These are phyloP conservation scores for Poa annua DNA, from an alignment of 176 grass and related monocot genomes.

Conservation along the genomic window DNA sequence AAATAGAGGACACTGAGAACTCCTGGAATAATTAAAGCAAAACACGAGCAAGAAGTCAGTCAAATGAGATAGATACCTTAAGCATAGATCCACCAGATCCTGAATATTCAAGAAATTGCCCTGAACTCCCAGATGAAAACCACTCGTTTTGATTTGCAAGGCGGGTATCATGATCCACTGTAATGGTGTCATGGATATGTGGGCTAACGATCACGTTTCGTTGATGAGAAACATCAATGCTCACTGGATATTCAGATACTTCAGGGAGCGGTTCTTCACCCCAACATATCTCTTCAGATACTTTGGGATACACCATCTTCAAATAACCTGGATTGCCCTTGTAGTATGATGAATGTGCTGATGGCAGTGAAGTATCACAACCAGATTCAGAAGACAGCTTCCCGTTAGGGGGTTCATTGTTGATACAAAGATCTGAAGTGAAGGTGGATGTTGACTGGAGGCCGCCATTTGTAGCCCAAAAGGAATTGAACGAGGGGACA, in stretches of 20 bases:
- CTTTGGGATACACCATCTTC: slow-evolving; percentile 25
- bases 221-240: slow-evolving; percentile 29
- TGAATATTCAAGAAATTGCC: slow-evolving; percentile 34
- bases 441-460: slow-evolving; percentile 36
- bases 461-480: slow-evolving; percentile 8
- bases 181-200: slow-evolving; percentile 41
- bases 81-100: slow-evolving; percentile 37
- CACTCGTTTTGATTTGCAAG: slow-evolving; percentile 33
- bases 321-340: slow-evolving; percentile 33
- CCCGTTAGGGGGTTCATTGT: slow-evolving; percentile 16
- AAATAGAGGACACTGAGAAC: not conserved
- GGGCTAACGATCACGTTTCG: slow-evolving; percentile 33
- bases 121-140: slow-evolving; percentile 40
- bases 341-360: slow-evolving; percentile 34
- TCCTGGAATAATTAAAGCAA: slow-evolving; percentile 6
- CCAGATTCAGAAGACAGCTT: slow-evolving; percentile 30
- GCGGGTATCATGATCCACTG: slow-evolving; percentile 10
- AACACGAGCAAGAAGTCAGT: not conserved
- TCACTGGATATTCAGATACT: slow-evolving; percentile 41
- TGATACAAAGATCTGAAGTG: slow-evolving; percentile 46
- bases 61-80: slow-evolving; percentile 53
- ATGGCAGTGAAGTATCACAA: slow-evolving; percentile 34
- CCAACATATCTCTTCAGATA: slow-evolving; percentile 46
- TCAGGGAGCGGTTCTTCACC: slow-evolving; percentile 41
- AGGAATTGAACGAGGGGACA: slow-evolving; percentile 30